Conservation (phyloP, 2,329 filamentous ascomycete genomes). For the Pseudogymnoascus sp. region DNA sequence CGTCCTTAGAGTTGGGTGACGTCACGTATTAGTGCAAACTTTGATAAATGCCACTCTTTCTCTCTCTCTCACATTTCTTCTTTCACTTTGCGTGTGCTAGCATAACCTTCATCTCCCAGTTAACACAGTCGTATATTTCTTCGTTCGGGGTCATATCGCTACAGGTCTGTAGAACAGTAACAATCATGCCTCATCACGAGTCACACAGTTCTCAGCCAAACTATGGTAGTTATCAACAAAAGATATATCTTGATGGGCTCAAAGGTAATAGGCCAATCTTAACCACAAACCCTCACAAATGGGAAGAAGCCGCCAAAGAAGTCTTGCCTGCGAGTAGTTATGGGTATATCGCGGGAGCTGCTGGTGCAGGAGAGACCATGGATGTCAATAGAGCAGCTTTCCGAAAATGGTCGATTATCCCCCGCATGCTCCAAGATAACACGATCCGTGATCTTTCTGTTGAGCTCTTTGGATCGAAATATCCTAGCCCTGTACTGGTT, state of each 20-base stretch:
- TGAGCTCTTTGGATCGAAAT: constrained; percentile 52
- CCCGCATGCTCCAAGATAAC: constrained; percentile 54
- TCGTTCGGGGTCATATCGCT: background rate
- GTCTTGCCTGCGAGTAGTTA: background rate
- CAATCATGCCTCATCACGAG: background rate
- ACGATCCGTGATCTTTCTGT: constrained; percentile 50
- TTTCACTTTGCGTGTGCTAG: too few species aligned
- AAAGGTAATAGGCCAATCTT: background rate
- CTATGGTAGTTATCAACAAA: background rate
- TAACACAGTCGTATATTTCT: background rate
- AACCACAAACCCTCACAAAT: background rate
- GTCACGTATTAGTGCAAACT: background rate
- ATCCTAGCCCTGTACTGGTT: constrained; percentile 55
- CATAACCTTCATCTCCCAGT: background rate
- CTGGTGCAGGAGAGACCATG: background rate
- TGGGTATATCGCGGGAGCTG: background rate
- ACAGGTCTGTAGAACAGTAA: background rate
- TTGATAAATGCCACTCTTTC: background rate
- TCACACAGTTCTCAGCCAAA: background rate
- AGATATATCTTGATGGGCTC: background rate
- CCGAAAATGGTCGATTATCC: constrained; percentile 56
- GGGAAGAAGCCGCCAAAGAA: background rate
- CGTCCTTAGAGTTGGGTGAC: background rate
- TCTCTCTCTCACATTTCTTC: background rate
- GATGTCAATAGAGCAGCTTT: constrained; percentile 55